Base-by-base conservation (phyloP, 345 rosid species). In the Leavenworthia alabamica region DNA sequence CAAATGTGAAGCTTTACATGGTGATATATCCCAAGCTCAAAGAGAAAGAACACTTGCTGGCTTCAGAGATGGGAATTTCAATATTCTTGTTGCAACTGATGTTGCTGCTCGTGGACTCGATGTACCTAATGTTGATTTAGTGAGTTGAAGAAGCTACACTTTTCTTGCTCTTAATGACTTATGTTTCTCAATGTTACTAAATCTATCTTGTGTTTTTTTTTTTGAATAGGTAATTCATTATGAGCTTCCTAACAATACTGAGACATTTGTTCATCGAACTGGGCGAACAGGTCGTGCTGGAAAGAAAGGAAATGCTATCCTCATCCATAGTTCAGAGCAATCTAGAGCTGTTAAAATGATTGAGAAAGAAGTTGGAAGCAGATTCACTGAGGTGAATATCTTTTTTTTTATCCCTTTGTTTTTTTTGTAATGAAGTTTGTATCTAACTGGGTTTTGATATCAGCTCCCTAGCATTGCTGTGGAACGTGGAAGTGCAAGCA, bases 261-360 rank as follows among this genome's bases (percentile, higher is more conserved):
- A 94, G 82, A 88, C 89, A 31, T 94, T 94, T 74, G 97, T 94
- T 75, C 99, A 94, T 79, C 96, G 99, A 29, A 86, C 99, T 54
- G 99, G 99, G 50, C 82, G 99, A 74, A 94, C 99, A 62, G 99
- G 99, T 26, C 97, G 99, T 72, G 99, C 99, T 70, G 99, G 99
- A 51, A 94, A 90, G 88, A 94, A 86, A 74, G 99, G 97, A 71
- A 84, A 58, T 67, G 88, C 96, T 3, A 86, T 94, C 55, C 84
- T 94, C 9, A 78, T 94, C 63, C 84, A 90, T 67, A 66, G 86
- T 19, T 73, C 57, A 33, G 87, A 88, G 10, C 90, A 94, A 58
- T 20, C 72, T 4, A 86, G 93, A 74, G 77, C 81, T 64, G 86
- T 94, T 31, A 79, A 26, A 73, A 52, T 67, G 49, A 80, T 88